Conservation (phyloP, 2,329 filamentous ascomycete genomes). For the Microsporum ferrugineum region DNA sequence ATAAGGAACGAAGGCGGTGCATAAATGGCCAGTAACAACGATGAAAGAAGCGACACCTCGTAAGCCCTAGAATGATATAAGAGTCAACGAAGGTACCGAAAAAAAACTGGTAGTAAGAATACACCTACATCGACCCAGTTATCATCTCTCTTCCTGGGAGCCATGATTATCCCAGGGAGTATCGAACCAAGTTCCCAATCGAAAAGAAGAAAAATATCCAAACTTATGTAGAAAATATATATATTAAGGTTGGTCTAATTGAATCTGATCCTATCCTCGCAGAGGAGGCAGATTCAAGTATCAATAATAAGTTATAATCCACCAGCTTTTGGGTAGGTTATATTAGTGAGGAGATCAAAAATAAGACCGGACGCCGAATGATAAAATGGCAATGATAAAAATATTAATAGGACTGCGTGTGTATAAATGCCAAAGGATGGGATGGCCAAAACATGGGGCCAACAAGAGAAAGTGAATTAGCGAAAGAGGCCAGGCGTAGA, state of each 20-base stretch:
- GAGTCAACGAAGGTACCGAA: background rate
- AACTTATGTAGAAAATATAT: background rate
- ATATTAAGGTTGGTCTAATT: background rate
- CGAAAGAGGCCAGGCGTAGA: background rate
- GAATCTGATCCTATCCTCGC: constrained; percentile 1
- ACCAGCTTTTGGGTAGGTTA: background rate
- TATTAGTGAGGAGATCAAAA: background rate
- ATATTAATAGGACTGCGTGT: background rate
- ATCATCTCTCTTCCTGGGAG: constrained; percentile 15
- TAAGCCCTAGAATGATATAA: constrained; percentile 26
- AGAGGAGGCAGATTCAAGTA: background rate
- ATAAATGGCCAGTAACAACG: constrained; percentile 34
- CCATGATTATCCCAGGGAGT: background rate
- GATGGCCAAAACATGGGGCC: background rate
- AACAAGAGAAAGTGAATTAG: constrained; percentile 1
- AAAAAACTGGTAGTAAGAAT: background rate
- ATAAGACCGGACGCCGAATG: background rate
- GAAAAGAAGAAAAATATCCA: background rate
- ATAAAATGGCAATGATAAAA: background rate
- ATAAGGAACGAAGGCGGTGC: constrained; percentile 32
- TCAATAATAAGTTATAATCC: background rate
- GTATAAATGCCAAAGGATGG: background rate
- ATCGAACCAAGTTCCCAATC: background rate
- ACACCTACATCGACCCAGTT: constrained; percentile 19
- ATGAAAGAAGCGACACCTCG: constrained; percentile 34